These are phyloP conservation scores for Pestalotiopsis sp. DNA, from an alignment of 2,329 filamentous ascomycete species.

Conservation along the genomic window DNA sequence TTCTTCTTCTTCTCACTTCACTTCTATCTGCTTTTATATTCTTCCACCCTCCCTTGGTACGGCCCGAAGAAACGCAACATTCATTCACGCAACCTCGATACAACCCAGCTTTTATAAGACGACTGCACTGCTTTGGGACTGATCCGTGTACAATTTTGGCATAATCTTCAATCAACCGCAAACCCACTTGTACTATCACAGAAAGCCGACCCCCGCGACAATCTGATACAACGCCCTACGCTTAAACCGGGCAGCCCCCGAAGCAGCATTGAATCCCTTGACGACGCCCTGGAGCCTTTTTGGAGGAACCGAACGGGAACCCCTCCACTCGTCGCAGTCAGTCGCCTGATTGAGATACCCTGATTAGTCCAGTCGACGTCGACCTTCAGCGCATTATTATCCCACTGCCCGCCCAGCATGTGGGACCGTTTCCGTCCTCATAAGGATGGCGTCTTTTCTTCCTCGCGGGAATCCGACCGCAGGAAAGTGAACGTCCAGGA, in stretches of 20 bases:
- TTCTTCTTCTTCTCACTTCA: background rate
- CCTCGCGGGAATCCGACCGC: conserved; percentile 18
- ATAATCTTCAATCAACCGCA: conserved; percentile 2
- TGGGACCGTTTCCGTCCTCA: conserved; percentile 38
- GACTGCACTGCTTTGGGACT: background rate
- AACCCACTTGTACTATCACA: conserved; percentile 1
- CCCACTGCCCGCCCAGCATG: conserved; percentile 28
- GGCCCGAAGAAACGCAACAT: background rate
- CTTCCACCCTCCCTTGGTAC: background rate
- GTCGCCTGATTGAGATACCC: background rate
- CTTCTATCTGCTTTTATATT: background rate
- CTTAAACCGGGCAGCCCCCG: background rate
- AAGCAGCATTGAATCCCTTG: background rate
- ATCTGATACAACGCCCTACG: conserved; percentile 14
- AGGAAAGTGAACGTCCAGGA: conserved; percentile 28
- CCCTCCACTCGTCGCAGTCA: background rate
- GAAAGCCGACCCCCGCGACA: conserved; percentile 13
- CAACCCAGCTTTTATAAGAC: background rate
- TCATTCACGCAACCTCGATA: no score
- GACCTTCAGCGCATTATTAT: background rate
- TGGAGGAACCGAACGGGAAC: background rate
- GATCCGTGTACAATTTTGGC: background rate
- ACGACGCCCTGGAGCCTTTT: background rate
- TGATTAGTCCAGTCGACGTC: background rate
- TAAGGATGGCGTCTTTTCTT: conserved; percentile 18